phyloP scores from a whole-genome alignment of 345 rosid genomes.

The Populus davidiana region DNA sequence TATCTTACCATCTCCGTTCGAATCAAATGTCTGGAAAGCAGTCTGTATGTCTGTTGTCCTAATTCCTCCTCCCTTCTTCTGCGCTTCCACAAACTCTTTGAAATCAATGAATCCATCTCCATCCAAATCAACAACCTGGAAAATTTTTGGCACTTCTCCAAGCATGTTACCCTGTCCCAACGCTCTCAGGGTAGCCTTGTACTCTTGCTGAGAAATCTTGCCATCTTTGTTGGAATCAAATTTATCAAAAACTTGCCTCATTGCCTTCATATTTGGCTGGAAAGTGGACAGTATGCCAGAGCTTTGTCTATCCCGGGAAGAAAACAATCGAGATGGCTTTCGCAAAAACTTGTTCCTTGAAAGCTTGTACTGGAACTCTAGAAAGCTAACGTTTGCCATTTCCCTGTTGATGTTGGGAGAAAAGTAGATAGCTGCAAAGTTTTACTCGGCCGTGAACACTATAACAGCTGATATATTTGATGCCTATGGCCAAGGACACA shows the following conservation, averaged over 20 bases:
- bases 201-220: constrained; percentile 73
- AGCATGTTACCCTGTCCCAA: constrained; percentile 43
- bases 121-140: constrained; percentile 61
- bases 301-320: constrained; percentile 50
- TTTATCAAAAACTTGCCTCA: constrained; percentile 66
- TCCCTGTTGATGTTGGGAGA: neutral
- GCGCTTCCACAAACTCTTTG: constrained; percentile 66
- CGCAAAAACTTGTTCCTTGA: constrained; percentile 51
- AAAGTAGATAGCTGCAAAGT: neutral
- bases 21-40: constrained; percentile 66
- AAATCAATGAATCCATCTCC: constrained; percentile 87
- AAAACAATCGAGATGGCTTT: constrained; percentile 63
- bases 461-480: neutral
- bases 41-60: constrained; percentile 53
- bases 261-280: constrained; percentile 58
- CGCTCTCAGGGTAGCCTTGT: constrained; percentile 64
- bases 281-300: constrained; percentile 35
- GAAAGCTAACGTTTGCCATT: constrained; percentile 56
- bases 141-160: constrained; percentile 59
- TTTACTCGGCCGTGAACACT: neutral
- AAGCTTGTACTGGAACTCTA: constrained; percentile 71
- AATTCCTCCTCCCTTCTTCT: constrained; percentile 60
- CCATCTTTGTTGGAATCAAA: constrained; percentile 81
- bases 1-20: constrained; percentile 72
- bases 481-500: neutral